Base-by-base conservation (phyloP, 495 filamentous ascomycete species). In the Tuber brumale region DNA sequence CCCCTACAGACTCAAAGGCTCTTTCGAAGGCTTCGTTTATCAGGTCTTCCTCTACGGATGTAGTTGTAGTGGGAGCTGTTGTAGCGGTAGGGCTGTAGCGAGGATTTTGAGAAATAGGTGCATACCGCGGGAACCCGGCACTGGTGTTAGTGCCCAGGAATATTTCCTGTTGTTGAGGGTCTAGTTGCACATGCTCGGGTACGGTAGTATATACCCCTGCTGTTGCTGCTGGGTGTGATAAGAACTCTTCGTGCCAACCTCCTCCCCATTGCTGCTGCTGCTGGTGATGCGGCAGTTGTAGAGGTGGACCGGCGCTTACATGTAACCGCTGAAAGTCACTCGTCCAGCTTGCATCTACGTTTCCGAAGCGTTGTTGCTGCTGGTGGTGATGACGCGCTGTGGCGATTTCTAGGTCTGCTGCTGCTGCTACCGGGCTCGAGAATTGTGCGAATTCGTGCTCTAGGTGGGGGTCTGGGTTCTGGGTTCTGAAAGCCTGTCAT, bases 1-100 rank as follows among this genome's bases (percentile, higher is more conserved):
- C 73, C 31, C 57, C 72, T 43, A 73, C 78, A 69, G 72, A 48
- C 42, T 80, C 84, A 72, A 85, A 85, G 39, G 84, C 84, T 51
- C 73, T 45, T 42, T 83, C 84, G 74, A 85, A 85, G 57, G 57
- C 57, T 66, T 66, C 57, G 14, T 66, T 66, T 31, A 27, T 66
- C 14, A 66, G 57, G 57, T 66, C 57, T 66, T 66, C 57, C 57
- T 66, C 57, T 66, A 66, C 31, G 8, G 71, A 66, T 72, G 37
- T n/a, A 31, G 27, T 74, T 74, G 27, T 23, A 14, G 72, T 21
- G n/a, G 71, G 10, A 43, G 74, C 18, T 14, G 14, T 14, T 74
- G 74, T 27, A 12, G 27, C 57, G 27, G 57, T 14, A 19, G 57
- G 27, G 14, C 31, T 31, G 27, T 66, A 7, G 57, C 7, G 14